Percentiles rank a stretch among this genome's conserved stretches.
Conservation (phyloP, 208 protist species). For the Crithidia sp. region DNA sequence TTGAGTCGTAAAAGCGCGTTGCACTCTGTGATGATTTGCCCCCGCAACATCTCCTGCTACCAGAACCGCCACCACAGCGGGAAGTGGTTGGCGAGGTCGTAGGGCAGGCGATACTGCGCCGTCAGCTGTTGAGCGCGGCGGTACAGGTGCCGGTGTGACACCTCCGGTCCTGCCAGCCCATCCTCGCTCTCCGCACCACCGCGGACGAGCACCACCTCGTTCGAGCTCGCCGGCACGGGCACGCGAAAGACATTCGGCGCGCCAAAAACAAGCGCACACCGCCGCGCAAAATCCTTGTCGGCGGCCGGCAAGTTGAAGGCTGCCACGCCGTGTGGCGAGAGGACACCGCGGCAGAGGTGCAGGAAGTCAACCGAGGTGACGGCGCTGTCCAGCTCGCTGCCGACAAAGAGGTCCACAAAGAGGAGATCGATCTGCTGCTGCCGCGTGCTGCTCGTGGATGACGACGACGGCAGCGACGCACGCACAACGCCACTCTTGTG, state of each 20-base stretch:
- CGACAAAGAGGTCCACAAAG: constrained; percentile 87
- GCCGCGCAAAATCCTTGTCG: constrained; percentile 58
- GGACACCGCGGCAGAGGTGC: constrained; percentile 42
- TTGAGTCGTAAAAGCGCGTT: no score
- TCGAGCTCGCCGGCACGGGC: constrained; percentile 64
- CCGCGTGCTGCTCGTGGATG: constrained; percentile 19
- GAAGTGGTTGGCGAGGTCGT: constrained; percentile 72
- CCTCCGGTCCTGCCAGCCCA: constrained; percentile 16
- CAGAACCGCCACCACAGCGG: constrained; percentile 87
- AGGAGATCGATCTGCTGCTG: constrained; percentile 68
- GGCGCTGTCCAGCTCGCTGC: constrained; percentile 54
- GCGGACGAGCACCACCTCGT: constrained; percentile 79
- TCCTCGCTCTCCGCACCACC: constrained; percentile 21
- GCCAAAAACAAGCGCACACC: constrained; percentile 65
- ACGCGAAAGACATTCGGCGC: constrained; percentile 66
- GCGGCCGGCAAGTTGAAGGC: constrained; percentile 80
- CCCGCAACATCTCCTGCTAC: constrained; percentile 22
- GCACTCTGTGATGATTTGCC: no score
- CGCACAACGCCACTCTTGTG: background rate
- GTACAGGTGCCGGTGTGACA: constrained; percentile 71
- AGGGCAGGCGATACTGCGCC: constrained; percentile 67
- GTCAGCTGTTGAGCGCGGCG: constrained; percentile 58
- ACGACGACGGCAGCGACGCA: background rate
- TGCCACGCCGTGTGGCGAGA: constrained; percentile 72
- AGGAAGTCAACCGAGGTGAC: constrained; percentile 63